These are phyloP conservation scores for Lyophyllum shimeji DNA, from an alignment of 768 basidiomycete genomes.

Conservation along the genomic window DNA sequence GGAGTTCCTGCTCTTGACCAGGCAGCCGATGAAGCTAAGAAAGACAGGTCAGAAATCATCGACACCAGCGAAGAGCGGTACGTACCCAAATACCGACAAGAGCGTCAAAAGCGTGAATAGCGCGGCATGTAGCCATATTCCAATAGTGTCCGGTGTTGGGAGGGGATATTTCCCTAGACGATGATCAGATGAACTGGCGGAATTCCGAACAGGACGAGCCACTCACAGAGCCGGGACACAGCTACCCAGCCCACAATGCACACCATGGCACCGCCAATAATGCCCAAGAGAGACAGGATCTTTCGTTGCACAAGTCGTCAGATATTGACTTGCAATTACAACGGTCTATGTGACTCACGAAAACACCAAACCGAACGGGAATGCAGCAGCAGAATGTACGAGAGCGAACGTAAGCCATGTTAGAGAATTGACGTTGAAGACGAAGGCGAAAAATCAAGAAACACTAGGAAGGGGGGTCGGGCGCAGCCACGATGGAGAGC, in stretches of 20 bases:
- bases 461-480: conserved; percentile 26
- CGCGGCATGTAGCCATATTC: conserved; percentile 45
- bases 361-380: conserved; percentile 63
- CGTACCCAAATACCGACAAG: conserved; percentile 51
- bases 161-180: conserved; percentile 32
- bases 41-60: not conserved
- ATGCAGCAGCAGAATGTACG: conserved; percentile 66
- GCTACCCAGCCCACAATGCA: conserved; percentile 47
- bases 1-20: conserved; percentile 39
- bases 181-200: not conserved
- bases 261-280: conserved; percentile 42
- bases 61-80: not conserved
- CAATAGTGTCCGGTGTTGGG: conserved; percentile 34
- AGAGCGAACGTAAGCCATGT: conserved; percentile 51
- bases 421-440: conserved; percentile 22
- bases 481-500: conserved; percentile 35
- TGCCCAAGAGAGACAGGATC: conserved; percentile 42
- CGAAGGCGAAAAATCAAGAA: conserved; percentile 17
- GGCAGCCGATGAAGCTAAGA: conserved; percentile 41
- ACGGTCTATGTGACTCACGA: conserved; percentile 33
- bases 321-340: not conserved
- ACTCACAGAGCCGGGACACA: conserved; percentile 43
- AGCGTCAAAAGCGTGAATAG: conserved; percentile 49
- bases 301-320: conserved; percentile 13
- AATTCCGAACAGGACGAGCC: not conserved